Evolutionary conservation across 2,329 filamentous ascomycete genomes (phyloP).

Genomic region (Thelonectria olida): DNA sequence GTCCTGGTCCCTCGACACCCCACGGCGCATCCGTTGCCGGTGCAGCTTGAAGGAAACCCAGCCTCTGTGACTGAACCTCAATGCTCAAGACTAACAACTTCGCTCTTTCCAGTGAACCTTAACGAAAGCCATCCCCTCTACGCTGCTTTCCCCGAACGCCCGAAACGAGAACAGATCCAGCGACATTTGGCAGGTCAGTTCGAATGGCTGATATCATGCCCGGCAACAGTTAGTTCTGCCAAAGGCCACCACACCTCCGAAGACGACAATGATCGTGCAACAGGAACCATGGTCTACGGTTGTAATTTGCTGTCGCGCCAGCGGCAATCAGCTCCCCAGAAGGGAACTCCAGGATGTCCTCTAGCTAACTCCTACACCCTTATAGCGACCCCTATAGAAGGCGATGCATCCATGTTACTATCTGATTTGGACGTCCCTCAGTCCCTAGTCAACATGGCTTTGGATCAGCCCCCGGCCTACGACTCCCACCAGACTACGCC

Average conservation of each 20-base stretch:
- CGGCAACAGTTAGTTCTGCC: slow-evolving; percentile 39
- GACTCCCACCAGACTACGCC: slow-evolving; percentile 32
- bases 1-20: neutral
- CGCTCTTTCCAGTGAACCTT: slow-evolving; percentile 17
- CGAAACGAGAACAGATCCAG: slow-evolving; percentile 47
- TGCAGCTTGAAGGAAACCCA: neutral
- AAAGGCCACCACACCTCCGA: slow-evolving; percentile 25
- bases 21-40: neutral
- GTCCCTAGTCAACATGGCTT: slow-evolving; percentile 33
- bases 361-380: slow-evolving; percentile 54
- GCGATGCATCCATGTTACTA: slow-evolving; percentile 31
- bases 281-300: slow-evolving; percentile 53
- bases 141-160: slow-evolving; percentile 32
- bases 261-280: slow-evolving; percentile 21
- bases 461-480: slow-evolving; percentile 37
- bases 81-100: slow-evolving; percentile 24
- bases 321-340: slow-evolving; percentile 34
- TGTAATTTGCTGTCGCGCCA: slow-evolving; percentile 61
- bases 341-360: slow-evolving; percentile 19
- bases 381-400: slow-evolving; percentile 56
- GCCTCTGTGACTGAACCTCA: neutral
- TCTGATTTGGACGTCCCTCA: slow-evolving; percentile 28
- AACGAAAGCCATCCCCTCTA: slow-evolving; percentile 36
- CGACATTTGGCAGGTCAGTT: slow-evolving; percentile 60
- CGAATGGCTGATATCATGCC: slow-evolving; percentile 58